Evolutionary conservation across 805 yeast species (phyloP).

Genomic region (Wickerhamiella domercqiae): DNA sequence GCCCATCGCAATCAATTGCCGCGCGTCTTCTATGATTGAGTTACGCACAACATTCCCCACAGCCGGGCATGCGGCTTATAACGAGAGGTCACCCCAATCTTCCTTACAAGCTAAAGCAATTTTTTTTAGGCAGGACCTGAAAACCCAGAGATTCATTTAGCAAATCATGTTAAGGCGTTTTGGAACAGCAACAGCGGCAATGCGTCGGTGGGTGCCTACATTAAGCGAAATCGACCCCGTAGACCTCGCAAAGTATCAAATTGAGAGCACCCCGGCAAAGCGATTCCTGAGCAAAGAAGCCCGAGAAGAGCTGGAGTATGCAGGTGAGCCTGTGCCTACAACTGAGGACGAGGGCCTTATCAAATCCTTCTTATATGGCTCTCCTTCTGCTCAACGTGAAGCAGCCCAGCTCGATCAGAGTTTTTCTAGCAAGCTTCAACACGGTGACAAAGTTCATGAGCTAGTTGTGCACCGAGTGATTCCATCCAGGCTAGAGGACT

Average conservation of each 20-base stretch:
- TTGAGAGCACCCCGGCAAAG: constrained; percentile 13
- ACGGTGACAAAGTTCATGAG: constrained; percentile 31
- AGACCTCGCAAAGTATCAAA: constrained; percentile 20
- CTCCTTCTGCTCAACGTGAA: constrained; percentile 23
- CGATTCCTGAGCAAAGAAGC: constrained; percentile 6
- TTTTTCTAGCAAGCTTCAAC: constrained; percentile 23
- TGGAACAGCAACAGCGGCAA: no score
- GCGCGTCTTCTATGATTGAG: no score
- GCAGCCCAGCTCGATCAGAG: constrained; percentile 23
- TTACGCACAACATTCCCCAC: no score
- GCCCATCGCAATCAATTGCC: no score
- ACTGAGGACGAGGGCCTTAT: constrained; percentile 12
- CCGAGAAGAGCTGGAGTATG: constrained; percentile 1
- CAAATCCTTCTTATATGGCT: constrained; percentile 28
- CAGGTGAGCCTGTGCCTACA: not conserved
- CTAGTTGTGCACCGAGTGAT: constrained; percentile 25
- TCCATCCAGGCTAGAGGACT: constrained; percentile 24
- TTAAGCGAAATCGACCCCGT: constrained; percentile 22
- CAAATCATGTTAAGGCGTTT: no score
- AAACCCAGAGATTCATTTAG: no score
- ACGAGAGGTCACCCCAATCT: no score
- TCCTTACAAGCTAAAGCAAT: no score
- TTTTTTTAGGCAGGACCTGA: no score
- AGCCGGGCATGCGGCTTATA: no score
- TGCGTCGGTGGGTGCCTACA: no score